Conservation (phyloP, 805 yeast species). For the Cyberlindnera japonica region DNA sequence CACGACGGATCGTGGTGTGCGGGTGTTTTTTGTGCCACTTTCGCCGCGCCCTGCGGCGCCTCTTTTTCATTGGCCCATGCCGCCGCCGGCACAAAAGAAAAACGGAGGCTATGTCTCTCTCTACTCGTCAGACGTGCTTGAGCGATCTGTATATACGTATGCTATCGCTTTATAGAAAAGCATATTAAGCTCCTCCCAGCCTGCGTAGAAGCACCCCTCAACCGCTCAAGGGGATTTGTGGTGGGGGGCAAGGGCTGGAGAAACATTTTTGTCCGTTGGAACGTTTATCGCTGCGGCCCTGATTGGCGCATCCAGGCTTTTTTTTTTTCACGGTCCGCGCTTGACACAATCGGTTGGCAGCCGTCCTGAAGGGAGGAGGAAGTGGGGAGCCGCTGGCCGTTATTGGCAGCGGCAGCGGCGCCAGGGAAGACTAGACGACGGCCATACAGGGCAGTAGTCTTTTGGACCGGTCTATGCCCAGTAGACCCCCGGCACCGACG, state of each 20-base stretch:
- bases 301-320: slow-evolving; percentile 7
- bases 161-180: no score
- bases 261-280: neutral
- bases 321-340: slow-evolving; percentile 1
- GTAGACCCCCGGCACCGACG: no score
- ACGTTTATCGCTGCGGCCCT: slow-evolving; percentile 1
- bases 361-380: neutral
- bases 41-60: neutral
- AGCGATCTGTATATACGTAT: no score
- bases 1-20: slow-evolving; percentile 5
- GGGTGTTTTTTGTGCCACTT: slow-evolving; percentile 3
- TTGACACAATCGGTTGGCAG: slow-evolving; percentile 8
- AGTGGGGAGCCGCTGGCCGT: neutral
- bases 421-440: neutral
- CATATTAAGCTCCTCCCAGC: no score
- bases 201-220: no score
- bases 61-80: neutral
- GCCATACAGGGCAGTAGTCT: no score
- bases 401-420: neutral
- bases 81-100: neutral
- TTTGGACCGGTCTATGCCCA: no score
- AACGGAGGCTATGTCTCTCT: neutral
- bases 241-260: no score
- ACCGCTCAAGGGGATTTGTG: no score
- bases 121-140: no score